Base-by-base conservation (phyloP, 345 rosid species). In the Salix viminalis region DNA sequence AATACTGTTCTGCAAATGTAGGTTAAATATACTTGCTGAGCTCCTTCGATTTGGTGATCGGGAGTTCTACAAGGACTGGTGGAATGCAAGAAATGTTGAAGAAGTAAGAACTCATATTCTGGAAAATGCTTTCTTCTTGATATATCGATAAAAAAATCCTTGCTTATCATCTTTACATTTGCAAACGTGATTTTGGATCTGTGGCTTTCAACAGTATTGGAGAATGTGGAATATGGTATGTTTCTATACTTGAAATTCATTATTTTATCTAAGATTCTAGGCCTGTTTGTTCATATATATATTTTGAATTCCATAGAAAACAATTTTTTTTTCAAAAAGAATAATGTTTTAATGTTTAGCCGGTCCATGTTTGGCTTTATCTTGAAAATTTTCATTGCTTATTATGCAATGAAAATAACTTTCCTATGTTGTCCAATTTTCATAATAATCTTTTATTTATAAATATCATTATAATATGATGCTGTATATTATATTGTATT, bases 211-310 rank as follows among this genome's bases (percentile, higher is more conserved):
- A 74, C 96, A 96, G 99, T 96, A 96, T 69, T 96, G 99, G 99
- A 91, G 96, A 86, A 86, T 91, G 96, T 96, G 98, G 99, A 96
- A 96, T 87, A 94, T 91, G 99, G 99, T 96, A 94, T 74, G 92
- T 71, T 81, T 76, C 82, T 79, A 73, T 81, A 23, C 84, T 68
- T 73, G 23, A 42, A 69, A 18, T 42, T 23, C 50, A 46, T 44
- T 46, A 6, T 52, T 79, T 44, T 46, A 46, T 46, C 50, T 44
- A 2, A 46, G 50, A 46, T 46, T 46, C 18, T 46, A 46, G 50
- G 50, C 50, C 14, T 14, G 50, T 11, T 14, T 46, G 18, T 30
- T 30, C 4, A 46, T 44, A 2, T 2, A 44, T 42, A 2, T 13
- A 11, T 44, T 44, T 44, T 13, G 50, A 46, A 46, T 46, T 46